phyloP scores from a whole-genome alignment of 73 alveolate genomes.

The Paramecium pentaurelia region DNA sequence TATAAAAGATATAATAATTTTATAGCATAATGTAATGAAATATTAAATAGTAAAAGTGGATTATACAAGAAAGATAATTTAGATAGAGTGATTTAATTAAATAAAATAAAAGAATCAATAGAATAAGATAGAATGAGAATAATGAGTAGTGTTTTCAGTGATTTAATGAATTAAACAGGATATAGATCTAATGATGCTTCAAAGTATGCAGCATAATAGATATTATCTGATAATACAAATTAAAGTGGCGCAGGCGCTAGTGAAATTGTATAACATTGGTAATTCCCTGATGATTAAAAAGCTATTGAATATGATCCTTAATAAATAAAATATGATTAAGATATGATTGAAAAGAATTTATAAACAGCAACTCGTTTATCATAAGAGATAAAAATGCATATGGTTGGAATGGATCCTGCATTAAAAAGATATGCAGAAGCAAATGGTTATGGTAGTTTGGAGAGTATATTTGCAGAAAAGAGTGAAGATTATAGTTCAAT shows the following conservation, averaged over 20 bases:
- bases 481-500: constrained; percentile 41
- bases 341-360: neutral
- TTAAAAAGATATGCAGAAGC: constrained; percentile 7
- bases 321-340: neutral
- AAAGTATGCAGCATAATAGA: constrained; percentile 1
- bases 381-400: constrained; percentile 52
- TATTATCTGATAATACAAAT: neutral
- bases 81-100: constrained; percentile 16
- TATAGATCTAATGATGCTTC: constrained; percentile 28
- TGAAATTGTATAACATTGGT: neutral
- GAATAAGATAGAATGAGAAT: constrained; percentile 36
- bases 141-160: constrained; percentile 3
- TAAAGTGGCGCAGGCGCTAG: neutral
- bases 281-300: constrained; percentile 6
- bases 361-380: constrained; percentile 26
- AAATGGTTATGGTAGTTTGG: neutral
- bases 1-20: neutral
- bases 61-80: constrained; percentile 36
- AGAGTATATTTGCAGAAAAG: constrained; percentile 54
- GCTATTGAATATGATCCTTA: neutral
- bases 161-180: neutral
- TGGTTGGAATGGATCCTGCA: constrained; percentile 63
- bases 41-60: constrained; percentile 30
- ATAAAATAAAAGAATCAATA: constrained; percentile 17
- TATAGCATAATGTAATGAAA: neutral